Conservation (phyloP, 1,284 basidiomycete genomes). For the Pisolithus thermaeus region DNA sequence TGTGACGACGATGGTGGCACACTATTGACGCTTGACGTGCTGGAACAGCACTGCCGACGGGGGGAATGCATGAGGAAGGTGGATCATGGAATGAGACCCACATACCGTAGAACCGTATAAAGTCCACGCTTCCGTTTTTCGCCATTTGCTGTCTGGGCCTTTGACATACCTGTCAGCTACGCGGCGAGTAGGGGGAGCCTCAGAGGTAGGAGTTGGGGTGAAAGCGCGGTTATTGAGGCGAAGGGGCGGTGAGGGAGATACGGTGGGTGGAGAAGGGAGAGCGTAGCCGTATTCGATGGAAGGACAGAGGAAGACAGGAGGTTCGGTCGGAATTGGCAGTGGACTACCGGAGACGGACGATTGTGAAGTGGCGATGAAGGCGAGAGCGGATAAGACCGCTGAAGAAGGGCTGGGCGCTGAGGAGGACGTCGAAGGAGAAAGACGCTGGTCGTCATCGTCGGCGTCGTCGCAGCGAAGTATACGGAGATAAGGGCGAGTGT, state of each 20-base stretch:
- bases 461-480: neutral
- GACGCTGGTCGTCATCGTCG: constrained; percentile 5
- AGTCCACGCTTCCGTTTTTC: constrained; percentile 49
- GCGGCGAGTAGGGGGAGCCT: constrained; percentile 6
- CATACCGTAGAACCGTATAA: constrained; percentile 60
- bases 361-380: constrained; percentile 45
- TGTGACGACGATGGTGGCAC: neutral
- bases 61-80: constrained; percentile 6
- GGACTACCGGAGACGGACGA: constrained; percentile 43
- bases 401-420: constrained; percentile 35
- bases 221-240: neutral
- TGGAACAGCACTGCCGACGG: constrained; percentile 19
- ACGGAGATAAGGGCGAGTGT: neutral
- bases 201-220: neutral
- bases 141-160: constrained; percentile 57
- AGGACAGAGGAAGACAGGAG: constrained; percentile 60
- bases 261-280: constrained; percentile 3
- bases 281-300: constrained; percentile 29
- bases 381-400: constrained; percentile 47
- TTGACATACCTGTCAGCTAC: constrained; percentile 54
- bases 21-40: constrained; percentile 4
- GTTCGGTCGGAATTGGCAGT: constrained; percentile 29
- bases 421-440: constrained; percentile 7
- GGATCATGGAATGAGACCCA: constrained; percentile 23
- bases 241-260: neutral